Conservation (phyloP, 2,329 filamentous ascomycete species). For the Cercospora sp. region DNA sequence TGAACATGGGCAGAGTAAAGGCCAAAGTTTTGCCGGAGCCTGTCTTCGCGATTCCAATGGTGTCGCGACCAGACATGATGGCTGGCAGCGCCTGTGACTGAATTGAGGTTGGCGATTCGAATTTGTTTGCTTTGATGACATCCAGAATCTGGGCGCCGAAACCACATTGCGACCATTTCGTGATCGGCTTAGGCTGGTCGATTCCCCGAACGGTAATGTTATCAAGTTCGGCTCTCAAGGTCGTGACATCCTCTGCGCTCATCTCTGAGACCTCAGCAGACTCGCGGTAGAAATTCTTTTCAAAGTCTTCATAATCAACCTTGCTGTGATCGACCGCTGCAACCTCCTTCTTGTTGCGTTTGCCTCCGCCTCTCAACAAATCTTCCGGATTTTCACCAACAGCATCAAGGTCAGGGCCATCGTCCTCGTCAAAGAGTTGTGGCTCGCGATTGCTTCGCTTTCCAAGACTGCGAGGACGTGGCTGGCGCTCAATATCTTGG, state of each 20-base stretch:
- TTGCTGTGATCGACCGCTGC: conserved; percentile 84
- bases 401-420: conserved; percentile 67
- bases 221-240: conserved; percentile 82
- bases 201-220: conserved; percentile 91
- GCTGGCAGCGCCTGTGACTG: conserved; percentile 93
- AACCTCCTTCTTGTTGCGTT: conserved; percentile 94
- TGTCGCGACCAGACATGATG: conserved; percentile 93
- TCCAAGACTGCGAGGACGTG: conserved; percentile 39
- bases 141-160: conserved; percentile 84
- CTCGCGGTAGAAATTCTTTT: conserved; percentile 94
- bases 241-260: conserved; percentile 79
- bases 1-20: conserved; percentile 94
- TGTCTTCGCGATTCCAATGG: conserved; percentile 95
- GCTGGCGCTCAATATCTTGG: conserved; percentile 48
- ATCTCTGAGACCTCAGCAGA: conserved; percentile 79
- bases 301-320: conserved; percentile 78
- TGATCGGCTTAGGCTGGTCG: conserved; percentile 87
- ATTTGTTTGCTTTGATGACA: conserved; percentile 77
- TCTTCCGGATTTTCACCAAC: conserved; percentile 66
- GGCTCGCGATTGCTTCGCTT: conserved; percentile 65
- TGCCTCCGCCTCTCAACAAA: conserved; percentile 58
- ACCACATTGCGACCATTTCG: conserved; percentile 95
- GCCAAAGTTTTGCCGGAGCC: conserved; percentile 97
- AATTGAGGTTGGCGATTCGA: conserved; percentile 87
- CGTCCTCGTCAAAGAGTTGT: conserved; percentile 80